Conservation (phyloP, 176 grass and related monocot genomes). For the bread wheat (Triticum aestivum) region DNA sequence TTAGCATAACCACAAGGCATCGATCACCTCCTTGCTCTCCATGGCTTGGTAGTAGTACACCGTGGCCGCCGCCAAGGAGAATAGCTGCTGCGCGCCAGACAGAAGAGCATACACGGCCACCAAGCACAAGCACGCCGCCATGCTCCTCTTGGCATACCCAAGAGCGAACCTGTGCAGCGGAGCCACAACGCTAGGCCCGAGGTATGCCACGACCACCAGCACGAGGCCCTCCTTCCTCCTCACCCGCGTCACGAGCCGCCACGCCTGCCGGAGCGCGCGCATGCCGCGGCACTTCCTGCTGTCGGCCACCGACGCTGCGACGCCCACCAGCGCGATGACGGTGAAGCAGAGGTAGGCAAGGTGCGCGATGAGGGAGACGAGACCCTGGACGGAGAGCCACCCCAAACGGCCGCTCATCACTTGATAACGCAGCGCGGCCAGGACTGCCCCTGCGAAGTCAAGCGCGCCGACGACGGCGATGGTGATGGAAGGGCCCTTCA, state of each 20-base stretch:
- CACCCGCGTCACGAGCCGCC: conserved; percentile 19
- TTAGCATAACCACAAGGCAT: background rate
- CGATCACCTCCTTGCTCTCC: background rate
- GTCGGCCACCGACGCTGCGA: conserved; percentile 16
- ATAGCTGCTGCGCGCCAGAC: background rate
- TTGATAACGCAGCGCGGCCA: background rate
- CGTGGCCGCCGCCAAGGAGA: background rate
- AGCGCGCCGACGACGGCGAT: background rate
- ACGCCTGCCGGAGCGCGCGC: conserved; percentile 5
- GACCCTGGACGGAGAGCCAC: background rate
- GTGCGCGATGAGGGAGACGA: background rate
- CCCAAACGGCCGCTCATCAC: background rate
- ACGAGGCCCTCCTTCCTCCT: conserved; percentile 13
- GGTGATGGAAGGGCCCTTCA: conserved; percentile 20
- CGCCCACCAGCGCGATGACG: background rate
- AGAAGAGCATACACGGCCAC: background rate
- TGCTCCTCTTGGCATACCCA: background rate
- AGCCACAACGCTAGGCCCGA: background rate
- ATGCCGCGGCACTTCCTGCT: background rate
- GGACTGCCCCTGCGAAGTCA: background rate
- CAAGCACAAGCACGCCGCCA: background rate
- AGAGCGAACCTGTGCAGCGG: background rate
- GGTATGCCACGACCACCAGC: background rate
- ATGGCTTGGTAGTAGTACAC: conserved; percentile 32
- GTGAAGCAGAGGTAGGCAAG: background rate